Evolutionary conservation across 179 eudicot species (phyloP), one percentile per base, ranked within the genome.

Genomic region (Spinacia oleracea): DNA sequence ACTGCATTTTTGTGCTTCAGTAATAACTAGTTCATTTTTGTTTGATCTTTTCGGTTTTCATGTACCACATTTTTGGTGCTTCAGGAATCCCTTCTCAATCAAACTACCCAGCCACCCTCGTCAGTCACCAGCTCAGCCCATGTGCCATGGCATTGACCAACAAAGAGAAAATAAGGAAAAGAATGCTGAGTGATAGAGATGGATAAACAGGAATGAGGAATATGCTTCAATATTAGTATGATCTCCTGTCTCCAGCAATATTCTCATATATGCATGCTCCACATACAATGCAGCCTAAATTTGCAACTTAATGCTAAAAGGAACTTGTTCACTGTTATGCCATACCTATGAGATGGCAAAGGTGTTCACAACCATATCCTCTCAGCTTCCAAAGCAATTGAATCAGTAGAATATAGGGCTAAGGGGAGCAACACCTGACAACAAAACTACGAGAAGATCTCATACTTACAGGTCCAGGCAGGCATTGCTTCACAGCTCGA

Each of bases 381-480:
- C 76, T 51, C 74, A 51, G 9, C 46, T 9, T 53, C 18, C 25
- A 20, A 20, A 20, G 27, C 21, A 45, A 71, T 38, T 18, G 59
- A 71, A 48, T 50, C 62, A 38, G 62, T 58, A 58, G 3, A 7
- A 4, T 16, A 51, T 11, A 3, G 27, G 6, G 71, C 16, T 10
- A 18, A 67, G 35, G 25, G 38, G 4, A 21, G 18, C 38, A 67
- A 23, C 25, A 48, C 60, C 34, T 31, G 23, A 38, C 14, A 58
- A 29, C 14, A 59, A 40, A 40, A 71, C 3, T 18, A 51, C 16
- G 67, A 72, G 46, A 65, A 43, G 66, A 27, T 27, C 77, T 56
- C 43, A 45, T 20, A 67, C 95, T 89, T 84, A 93, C 98, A 66
- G 98, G 98, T 73, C 98, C 98, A 79, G 97, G 98, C 78, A 94